phyloP scores from a whole-genome alignment of 345 rosid genomes.

The Hibiscus syriacus region DNA sequence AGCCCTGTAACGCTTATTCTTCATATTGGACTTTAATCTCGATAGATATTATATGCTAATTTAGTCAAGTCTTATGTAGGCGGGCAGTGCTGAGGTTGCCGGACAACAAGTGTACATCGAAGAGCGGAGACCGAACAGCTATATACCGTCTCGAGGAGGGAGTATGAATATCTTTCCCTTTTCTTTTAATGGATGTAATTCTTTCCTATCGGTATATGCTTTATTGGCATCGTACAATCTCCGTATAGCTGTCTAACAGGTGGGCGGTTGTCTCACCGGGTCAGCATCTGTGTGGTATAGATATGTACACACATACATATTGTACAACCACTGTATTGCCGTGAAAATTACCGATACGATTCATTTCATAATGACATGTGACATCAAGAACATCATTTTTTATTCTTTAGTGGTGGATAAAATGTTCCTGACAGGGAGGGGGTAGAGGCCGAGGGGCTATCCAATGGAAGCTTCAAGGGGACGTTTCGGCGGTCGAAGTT shows the following conservation, averaged over 20 bases:
- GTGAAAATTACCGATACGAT: background rate
- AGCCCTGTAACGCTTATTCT: background rate
- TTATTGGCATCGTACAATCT: background rate
- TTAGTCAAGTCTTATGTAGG: slow-evolving; percentile 23
- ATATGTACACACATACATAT: too few species aligned
- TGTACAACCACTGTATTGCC: background rate
- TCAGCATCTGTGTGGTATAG: background rate
- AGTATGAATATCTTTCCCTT: slow-evolving; percentile 28
- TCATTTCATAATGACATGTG: background rate
- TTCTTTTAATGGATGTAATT: slow-evolving; percentile 8
- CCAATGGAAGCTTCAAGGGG: slow-evolving; percentile 39
- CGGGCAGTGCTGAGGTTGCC: slow-evolving; percentile 39
- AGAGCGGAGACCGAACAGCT: slow-evolving; percentile 62
- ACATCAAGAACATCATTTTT: background rate
- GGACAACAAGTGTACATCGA: slow-evolving; percentile 63
- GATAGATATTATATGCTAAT: background rate
- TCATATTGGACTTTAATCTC: background rate
- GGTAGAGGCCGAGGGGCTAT: slow-evolving; percentile 58
- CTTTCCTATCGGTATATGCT: background rate
- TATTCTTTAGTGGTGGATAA: background rate
- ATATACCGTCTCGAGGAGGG: slow-evolving; percentile 50
- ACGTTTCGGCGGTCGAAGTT: slow-evolving; percentile 38
- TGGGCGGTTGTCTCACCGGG: background rate
- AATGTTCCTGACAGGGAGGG: slow-evolving; percentile 26
- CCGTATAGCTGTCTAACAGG: background rate